Base-by-base conservation (phyloP, 208 protist genomes). In the Vickermania spadyakhi region DNA sequence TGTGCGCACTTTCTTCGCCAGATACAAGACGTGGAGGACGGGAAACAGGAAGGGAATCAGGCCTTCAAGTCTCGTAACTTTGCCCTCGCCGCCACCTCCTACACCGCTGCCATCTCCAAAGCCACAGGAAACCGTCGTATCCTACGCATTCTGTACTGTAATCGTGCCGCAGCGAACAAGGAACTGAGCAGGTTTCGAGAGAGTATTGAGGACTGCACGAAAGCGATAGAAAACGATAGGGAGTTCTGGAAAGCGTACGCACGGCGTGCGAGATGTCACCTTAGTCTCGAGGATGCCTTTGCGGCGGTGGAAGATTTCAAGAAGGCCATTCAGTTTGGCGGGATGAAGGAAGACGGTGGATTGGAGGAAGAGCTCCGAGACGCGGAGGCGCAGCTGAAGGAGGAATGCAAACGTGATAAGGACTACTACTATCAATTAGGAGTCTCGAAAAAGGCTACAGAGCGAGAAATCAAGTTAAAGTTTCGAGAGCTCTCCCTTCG, bases 231-330 rank as follows among this genome's bases (percentile, higher is more conserved):
- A 30, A 67, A 93, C 13, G 85, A 94, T 60, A 60, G 77, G 30
- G 75, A 89, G 29, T 96, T 96, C 70, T 88, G 75, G 60, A 94
- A 94, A 66, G 91, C 88, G 21, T 96, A 94, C 65, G 87, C 86
- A 23, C 84, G 91, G 18, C 84, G 89, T 51, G 91, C 84, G 27
- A 76, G 89, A 26, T 94, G 89, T 69, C 79, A 93, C 58, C 75
- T 85, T 50, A 64, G 79, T 61, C 70, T 96, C 11, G 84, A 78
- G 49, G 83, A 96, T 55, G 75, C 83, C 75, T 72, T 79, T 41
- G 75, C 76, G 21, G 84, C 89, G 11, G 77, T 94, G 21, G 70
- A 75, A 22, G 89, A 96, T 73, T 96, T 93, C 67, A 84, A 84
- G 60, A 81, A 75, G 68, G 89, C 89, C 1, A 64, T 89, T 36